A percentile compares a stretch with the other conserved stretches of the same genome.
phyloP scores from a whole-genome alignment of 2,329 filamentous ascomycete genomes.

The Penicillium occitanis region DNA sequence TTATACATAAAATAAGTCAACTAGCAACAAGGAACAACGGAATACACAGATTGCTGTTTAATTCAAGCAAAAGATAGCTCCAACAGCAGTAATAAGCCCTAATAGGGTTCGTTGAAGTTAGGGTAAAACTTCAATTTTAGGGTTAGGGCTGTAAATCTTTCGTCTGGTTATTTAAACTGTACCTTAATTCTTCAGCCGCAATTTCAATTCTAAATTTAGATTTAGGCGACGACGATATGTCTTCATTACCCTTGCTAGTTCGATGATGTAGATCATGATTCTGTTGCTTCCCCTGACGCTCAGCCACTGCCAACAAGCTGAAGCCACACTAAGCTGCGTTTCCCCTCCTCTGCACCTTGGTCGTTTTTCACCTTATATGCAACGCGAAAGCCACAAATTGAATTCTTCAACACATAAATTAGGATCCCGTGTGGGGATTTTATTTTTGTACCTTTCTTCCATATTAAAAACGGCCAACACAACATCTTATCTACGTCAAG shows the following conservation, averaged over 20 bases:
- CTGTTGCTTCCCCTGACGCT: background rate
- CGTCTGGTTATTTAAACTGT: background rate
- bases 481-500: background rate
- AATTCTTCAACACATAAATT: background rate
- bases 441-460: background rate
- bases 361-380: background rate
- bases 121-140: background rate
- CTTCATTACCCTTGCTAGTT: background rate
- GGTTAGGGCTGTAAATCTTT: background rate
- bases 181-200: background rate
- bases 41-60: background rate
- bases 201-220: background rate
- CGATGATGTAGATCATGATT: background rate
- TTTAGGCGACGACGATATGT: background rate
- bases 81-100: background rate
- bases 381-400: background rate
- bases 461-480: background rate
- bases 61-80: background rate
- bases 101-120: conserved; percentile 31
- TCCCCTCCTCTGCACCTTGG: background rate
- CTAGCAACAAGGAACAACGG: background rate
- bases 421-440: background rate
- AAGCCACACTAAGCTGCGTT: background rate
- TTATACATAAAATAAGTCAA: background rate
- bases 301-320: background rate